Conservation (phyloP, 208 protist species). For the Strigomonas culicis region DNA sequence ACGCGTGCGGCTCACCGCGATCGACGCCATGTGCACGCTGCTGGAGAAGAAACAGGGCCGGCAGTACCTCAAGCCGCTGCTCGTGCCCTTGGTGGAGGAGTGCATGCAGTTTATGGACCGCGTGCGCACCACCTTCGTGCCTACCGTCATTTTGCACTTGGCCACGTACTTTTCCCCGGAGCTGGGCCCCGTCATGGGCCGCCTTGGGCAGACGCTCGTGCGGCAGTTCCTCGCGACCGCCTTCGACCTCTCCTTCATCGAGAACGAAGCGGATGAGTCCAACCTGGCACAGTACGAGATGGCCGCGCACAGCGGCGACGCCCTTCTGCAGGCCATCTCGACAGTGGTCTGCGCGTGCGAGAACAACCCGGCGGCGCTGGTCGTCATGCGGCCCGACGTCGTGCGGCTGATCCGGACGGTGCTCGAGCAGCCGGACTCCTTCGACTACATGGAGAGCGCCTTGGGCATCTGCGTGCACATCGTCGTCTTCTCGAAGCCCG, state of each 20-base stretch:
- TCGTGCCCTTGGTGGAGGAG: slow-evolving; percentile 81
- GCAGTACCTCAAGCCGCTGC: slow-evolving; percentile 49
- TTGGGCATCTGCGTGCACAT: slow-evolving; percentile 69
- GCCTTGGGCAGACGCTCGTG: slow-evolving; percentile 62
- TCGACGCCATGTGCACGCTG: slow-evolving; percentile 84
- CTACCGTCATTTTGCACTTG: slow-evolving; percentile 77
- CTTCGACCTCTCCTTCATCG: slow-evolving; percentile 63
- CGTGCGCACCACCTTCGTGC: slow-evolving; percentile 86
- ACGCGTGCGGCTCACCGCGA: slow-evolving; percentile 70
- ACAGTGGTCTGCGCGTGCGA: slow-evolving; percentile 63
- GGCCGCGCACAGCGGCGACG: slow-evolving; percentile 65
- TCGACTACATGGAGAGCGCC: slow-evolving; percentile 83
- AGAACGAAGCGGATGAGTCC: slow-evolving; percentile 28
- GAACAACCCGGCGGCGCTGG: slow-evolving; percentile 43
- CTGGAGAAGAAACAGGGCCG: slow-evolving; percentile 77
- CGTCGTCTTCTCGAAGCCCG: slow-evolving; percentile 61
- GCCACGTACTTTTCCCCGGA: slow-evolving; percentile 82
- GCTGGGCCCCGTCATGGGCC: slow-evolving; percentile 67
- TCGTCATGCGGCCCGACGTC: slow-evolving; percentile 52
- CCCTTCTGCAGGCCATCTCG: slow-evolving; percentile 67
- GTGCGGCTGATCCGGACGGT: slow-evolving; percentile 50
- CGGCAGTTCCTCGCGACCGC: slow-evolving; percentile 76
- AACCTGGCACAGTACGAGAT: slow-evolving; percentile 40
- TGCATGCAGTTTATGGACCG: slow-evolving; percentile 74
- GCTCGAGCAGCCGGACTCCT: slow-evolving; percentile 64